phyloP scores from a whole-genome alignment of 2,329 filamentous ascomycete species.

The Penicillium vulpinum region DNA sequence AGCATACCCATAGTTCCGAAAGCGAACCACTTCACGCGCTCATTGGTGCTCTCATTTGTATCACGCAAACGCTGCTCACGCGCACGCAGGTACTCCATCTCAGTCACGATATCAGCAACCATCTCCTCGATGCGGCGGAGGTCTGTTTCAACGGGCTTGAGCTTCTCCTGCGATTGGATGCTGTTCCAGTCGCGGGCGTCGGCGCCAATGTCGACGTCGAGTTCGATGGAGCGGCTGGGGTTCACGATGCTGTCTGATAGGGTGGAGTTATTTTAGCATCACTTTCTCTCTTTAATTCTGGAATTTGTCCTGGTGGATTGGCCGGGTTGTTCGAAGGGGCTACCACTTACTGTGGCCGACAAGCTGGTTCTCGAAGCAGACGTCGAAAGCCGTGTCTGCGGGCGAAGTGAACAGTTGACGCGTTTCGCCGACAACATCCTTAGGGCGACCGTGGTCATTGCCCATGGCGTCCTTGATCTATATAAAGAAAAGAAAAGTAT shows the following conservation, averaged over 20 bases:
- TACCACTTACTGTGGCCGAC: constrained; percentile 61
- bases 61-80: constrained; percentile 95
- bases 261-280: neutral
- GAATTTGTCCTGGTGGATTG: neutral
- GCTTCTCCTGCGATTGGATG: constrained; percentile 94
- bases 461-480: constrained; percentile 94
- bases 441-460: constrained; percentile 92
- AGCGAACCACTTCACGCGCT: constrained; percentile 97
- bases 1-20: constrained; percentile 90
- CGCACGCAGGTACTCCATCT: constrained; percentile 92
- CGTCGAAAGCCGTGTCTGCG: constrained; percentile 87
- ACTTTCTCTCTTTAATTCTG: neutral
- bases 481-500: constrained; percentile 9
- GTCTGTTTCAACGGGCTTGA: constrained; percentile 95
- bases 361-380: constrained; percentile 89
- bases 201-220: constrained; percentile 94
- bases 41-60: constrained; percentile 99
- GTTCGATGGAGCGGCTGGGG: constrained; percentile 73
- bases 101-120: constrained; percentile 79
- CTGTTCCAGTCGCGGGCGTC: constrained; percentile 98
- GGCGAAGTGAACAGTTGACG: constrained; percentile 93
- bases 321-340: neutral
- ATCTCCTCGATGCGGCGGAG: constrained; percentile 90
- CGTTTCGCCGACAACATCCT: constrained; percentile 87
- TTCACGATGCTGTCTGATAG: constrained; percentile 42